Evolutionary conservation across 352 stramenopile species (phyloP).

Genomic region (Phytophthora multivora): DNA sequence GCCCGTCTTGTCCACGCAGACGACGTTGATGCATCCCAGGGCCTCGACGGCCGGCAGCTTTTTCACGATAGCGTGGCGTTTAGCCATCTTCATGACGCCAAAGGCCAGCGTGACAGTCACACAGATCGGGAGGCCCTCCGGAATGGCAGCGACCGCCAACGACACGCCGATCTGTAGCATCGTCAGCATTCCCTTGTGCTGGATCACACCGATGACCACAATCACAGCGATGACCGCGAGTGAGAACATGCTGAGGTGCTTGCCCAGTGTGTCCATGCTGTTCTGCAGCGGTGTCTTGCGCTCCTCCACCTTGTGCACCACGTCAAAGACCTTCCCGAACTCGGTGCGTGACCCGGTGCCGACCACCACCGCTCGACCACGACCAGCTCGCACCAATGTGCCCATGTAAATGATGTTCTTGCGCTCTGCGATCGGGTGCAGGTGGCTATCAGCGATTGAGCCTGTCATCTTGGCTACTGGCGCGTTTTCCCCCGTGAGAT

Average conservation of each 20-base stretch:
- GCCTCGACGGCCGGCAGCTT: conserved; percentile 85
- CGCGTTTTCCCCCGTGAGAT: conserved; percentile 93
- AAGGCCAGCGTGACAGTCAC: conserved; percentile 83
- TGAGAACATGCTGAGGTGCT: conserved; percentile 94
- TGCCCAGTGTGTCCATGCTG: conserved; percentile 96
- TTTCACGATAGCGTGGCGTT: conserved; percentile 87
- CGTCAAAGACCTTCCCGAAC: conserved; percentile 96
- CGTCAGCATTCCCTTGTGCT: conserved; percentile 92
- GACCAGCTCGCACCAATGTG: conserved; percentile 93
- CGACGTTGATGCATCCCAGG: conserved; percentile 92
- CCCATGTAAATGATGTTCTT: conserved; percentile 97
- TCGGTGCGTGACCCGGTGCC: conserved; percentile 94
- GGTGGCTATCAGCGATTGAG: conserved; percentile 66
- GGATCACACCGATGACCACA: conserved; percentile 91
- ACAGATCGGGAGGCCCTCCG: conserved; percentile 80
- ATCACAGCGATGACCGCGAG: conserved; percentile 95
- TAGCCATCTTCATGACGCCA: conserved; percentile 89
- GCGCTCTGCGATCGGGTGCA: conserved; percentile 73
- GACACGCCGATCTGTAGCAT: conserved; percentile 97
- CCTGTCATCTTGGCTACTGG: conserved; percentile 80
- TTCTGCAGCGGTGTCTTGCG: conserved; percentile 94
- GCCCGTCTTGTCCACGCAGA: conserved; percentile 95
- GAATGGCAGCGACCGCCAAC: conserved; percentile 77
- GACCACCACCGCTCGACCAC: conserved; percentile 93
- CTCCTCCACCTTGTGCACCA: conserved; percentile 93